Base-by-base conservation (phyloP, 768 basidiomycete genomes). In the Auricularia heimuer region DNA sequence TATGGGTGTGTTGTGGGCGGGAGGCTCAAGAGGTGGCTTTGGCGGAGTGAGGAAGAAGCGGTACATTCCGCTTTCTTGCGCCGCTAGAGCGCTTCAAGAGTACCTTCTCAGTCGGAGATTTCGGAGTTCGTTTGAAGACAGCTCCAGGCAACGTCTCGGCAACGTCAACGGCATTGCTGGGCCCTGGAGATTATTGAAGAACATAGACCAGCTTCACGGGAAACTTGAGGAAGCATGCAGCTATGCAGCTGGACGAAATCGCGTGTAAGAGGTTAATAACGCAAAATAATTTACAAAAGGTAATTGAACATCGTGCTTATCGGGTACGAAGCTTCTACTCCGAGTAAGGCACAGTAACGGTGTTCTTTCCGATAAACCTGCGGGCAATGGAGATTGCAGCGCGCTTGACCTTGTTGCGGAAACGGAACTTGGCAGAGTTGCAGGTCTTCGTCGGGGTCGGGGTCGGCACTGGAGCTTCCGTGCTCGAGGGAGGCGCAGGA, bases 341-440 rank as follows among this genome's bases (percentile, higher is more conserved):
- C 39, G 39, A 42, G 56, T 60, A 60, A 1, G 56, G 24, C 24
- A 60, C 56, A 29, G 56, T 60, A 10, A 60, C 56, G 24, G 56
- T 60, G 10, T 33, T 24, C 56, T 60, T 60, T 21, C 56, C 56
- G 24, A 60, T 35, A 29, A 60, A 24, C 24, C 33, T 35, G 56
- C 10, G 14, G 1, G 56, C 56, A 35, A 60, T 35, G 7, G 14
- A 14, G 29, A n/a, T 29, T 21, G 56, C 56, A 35, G 54, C 54
- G 54, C 56, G 56, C 56, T 60, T 60, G 34, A 60, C 56, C 56
- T 33, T 60, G 56, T 60, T 60, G 56, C 56, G 56, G 56, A 60
- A 60, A 18, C 56, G 56, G 56, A 60, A 60, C 56, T 60, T 60
- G 56, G 56, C 56, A 24, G 56, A 60, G 56, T 60, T 60, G 56